Percentiles rank a stretch among this genome's conserved stretches.
Evolutionary conservation across 495 filamentous ascomycete genomes (phyloP).

Genomic region (Achaetomiella virescens): DNA sequence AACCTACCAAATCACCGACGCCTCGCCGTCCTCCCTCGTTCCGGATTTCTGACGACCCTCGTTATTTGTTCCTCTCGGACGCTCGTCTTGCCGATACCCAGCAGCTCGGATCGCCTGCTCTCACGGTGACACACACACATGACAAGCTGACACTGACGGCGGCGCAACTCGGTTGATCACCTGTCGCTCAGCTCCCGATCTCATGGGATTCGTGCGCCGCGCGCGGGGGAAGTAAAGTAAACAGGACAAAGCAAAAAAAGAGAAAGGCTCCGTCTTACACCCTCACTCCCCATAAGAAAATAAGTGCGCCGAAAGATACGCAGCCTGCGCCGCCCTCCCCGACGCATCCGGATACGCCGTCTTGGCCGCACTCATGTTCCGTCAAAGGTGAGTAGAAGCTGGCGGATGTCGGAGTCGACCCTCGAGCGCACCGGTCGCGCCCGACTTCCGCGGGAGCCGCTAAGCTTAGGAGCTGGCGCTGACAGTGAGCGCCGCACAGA

Average conservation of each 20-base stretch:
- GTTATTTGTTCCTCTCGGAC: background rate
- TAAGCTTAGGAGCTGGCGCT: constrained; percentile 15
- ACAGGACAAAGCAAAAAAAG: background rate
- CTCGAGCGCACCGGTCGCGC: background rate
- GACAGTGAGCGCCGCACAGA: constrained; percentile 39
- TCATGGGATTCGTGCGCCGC: constrained; percentile 1
- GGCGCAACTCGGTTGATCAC: background rate
- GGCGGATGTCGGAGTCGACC: background rate
- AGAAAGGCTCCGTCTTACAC: background rate
- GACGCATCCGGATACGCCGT: constrained; percentile 14
- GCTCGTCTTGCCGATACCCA: background rate
- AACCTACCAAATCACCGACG: background rate
- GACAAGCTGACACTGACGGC: background rate
- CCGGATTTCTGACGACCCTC: constrained; percentile 2
- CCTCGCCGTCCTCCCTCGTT: constrained; percentile 10
- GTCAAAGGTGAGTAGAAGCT: constrained; percentile 29
- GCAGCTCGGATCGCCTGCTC: background rate
- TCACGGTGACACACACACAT: background rate
- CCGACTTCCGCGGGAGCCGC: background rate
- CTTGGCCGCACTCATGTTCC: constrained; percentile 31
- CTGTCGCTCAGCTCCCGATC: background rate
- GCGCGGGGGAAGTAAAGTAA: background rate
- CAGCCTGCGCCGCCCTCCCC: background rate
- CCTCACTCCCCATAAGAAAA: background rate
- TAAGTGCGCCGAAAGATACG: background rate